These are phyloP conservation scores for Kluyveromyces siamensis DNA, from an alignment of 805 yeast genomes.

Conservation along the genomic window DNA sequence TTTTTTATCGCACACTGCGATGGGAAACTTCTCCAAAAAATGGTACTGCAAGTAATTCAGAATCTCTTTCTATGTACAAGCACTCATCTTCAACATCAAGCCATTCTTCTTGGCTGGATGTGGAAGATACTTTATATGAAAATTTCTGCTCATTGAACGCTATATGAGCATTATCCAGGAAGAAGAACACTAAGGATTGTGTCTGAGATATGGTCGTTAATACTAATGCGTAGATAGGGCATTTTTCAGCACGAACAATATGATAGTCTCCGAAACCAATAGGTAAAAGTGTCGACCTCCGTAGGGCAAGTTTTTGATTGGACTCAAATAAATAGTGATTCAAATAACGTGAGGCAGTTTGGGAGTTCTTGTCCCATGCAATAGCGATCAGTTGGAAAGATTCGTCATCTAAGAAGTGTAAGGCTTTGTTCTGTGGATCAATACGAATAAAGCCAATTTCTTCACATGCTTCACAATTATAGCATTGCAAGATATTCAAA, in stretches of 20 bases:
- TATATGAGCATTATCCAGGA: background rate
- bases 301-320: background rate
- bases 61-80: background rate
- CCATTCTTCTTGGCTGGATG: background rate
- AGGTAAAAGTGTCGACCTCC: background rate
- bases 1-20: background rate
- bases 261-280: background rate
- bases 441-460: conserved; percentile 1
- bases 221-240: background rate
- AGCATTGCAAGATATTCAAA: background rate
- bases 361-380: background rate
- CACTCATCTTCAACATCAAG: background rate
- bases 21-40: background rate
- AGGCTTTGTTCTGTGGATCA: background rate
- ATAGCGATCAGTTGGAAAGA: background rate
- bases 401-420: background rate
- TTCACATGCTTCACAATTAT: background rate
- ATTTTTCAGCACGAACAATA: background rate
- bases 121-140: background rate
- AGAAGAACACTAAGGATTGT: background rate
- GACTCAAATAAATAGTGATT: background rate
- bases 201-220: background rate
- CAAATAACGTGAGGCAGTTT: background rate
- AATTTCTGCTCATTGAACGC: background rate
- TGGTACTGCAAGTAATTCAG: background rate